phyloP scores from a whole-genome alignment of 768 basidiomycete genomes.

The Mycena rebaudengoi region DNA sequence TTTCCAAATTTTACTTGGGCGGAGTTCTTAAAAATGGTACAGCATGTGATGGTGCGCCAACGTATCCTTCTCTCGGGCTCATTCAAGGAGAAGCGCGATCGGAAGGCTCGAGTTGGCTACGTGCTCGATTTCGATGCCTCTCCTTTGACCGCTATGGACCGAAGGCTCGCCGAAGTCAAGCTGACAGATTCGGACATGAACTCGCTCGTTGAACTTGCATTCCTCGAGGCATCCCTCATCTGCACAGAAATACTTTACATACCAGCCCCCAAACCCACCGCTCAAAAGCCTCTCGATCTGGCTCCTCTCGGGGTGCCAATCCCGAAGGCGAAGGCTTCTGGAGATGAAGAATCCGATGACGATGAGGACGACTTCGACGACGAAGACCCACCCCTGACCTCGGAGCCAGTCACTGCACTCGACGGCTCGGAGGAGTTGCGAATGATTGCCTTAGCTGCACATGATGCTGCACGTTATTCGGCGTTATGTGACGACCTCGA shows the following conservation, averaged over 20 bases:
- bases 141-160: slow-evolving; percentile 3
- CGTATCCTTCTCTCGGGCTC: slow-evolving; percentile 32
- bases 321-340: background rate
- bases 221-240: slow-evolving; percentile 17
- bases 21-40: slow-evolving; percentile 33
- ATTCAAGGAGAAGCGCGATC: slow-evolving; percentile 24
- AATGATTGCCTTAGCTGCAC: background rate
- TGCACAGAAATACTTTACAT: slow-evolving; percentile 25
- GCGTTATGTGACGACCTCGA: slow-evolving; percentile 16
- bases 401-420: background rate
- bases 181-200: background rate
- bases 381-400: background rate
- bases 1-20: slow-evolving; percentile 37
- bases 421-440: background rate
- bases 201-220: slow-evolving; percentile 5
- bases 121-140: slow-evolving; percentile 26
- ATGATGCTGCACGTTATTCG: slow-evolving; percentile 16
- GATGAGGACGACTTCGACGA: background rate
- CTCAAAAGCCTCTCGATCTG: background rate
- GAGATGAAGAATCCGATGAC: background rate
- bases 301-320: background rate
- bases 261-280: background rate
- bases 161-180: background rate
- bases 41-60: slow-evolving; percentile 36
- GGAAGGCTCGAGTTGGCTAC: slow-evolving; percentile 25